Conservation (phyloP, 345 rosid species). For the Acer campestre region DNA sequence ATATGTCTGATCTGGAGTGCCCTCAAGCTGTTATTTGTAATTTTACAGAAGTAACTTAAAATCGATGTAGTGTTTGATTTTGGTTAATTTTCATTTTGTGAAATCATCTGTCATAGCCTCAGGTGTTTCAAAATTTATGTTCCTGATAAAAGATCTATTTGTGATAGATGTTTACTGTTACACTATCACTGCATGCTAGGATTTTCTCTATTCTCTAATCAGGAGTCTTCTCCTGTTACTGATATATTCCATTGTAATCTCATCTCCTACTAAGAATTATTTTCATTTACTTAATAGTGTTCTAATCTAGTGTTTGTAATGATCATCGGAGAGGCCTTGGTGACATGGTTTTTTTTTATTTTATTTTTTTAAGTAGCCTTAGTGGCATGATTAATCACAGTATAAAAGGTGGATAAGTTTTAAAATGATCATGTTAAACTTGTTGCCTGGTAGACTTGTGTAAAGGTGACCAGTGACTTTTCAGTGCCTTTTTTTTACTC, state of each 20-base stretch:
- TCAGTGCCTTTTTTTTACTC: neutral
- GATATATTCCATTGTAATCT: neutral
- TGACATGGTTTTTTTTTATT: neutral
- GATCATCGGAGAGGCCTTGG: neutral
- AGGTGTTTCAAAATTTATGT: no score
- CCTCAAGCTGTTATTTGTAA: neutral
- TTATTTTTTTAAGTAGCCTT: neutral
- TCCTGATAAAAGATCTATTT: neutral
- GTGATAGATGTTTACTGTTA: neutral
- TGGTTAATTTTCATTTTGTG: no score
- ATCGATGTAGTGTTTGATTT: no score
- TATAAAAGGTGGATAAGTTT: neutral
- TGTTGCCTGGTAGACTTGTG: neutral
- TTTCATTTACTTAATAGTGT: neutral
- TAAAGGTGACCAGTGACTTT: neutral
- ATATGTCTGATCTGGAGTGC: neutral
- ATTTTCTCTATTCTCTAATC: neutral
- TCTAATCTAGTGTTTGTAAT: neutral
- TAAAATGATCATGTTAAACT: neutral
- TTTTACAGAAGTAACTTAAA: neutral
- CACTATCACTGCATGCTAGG: neutral
- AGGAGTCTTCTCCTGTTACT: neutral
- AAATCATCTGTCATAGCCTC: no score
- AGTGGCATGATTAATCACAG: neutral
- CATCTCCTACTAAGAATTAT: neutral